phyloP scores from a whole-genome alignment of 2,329 filamentous ascomycete species.

The Botryotinia convoluta region DNA sequence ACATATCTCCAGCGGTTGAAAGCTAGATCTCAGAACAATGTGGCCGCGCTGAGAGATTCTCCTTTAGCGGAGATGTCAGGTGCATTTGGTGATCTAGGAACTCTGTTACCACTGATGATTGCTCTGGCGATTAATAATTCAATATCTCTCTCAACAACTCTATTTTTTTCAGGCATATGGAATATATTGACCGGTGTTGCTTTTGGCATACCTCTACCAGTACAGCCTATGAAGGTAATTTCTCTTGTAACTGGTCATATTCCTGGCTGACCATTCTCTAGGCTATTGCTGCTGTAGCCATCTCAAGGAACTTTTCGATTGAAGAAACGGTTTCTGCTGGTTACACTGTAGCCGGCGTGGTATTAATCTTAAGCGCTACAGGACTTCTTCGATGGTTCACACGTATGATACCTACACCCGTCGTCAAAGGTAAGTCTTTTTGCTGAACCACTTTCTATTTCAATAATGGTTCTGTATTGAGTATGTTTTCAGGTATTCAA shows the following conservation, averaged over 20 bases:
- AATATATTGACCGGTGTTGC: slow-evolving; percentile 78
- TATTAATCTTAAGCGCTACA: slow-evolving; percentile 75
- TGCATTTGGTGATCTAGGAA: slow-evolving; percentile 84
- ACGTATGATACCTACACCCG: slow-evolving; percentile 67
- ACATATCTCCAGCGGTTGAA: background rate
- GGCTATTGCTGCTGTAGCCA: slow-evolving; percentile 89
- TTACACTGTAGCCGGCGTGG: slow-evolving; percentile 69
- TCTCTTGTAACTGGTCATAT: slow-evolving; percentile 1
- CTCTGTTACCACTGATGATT: slow-evolving; percentile 83
- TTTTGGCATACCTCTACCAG: slow-evolving; percentile 87
- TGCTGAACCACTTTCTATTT: background rate
- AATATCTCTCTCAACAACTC: slow-evolving; percentile 77
- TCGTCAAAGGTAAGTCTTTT: slow-evolving; percentile 68
- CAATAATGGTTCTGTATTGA: background rate
- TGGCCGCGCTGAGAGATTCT: slow-evolving; percentile 51
- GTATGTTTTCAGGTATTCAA: slow-evolving; percentile 62
- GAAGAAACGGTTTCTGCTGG: slow-evolving; percentile 79
- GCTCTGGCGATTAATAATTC: slow-evolving; percentile 75
- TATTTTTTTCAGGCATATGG: slow-evolving; percentile 84
- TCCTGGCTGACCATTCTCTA: slow-evolving; percentile 44
- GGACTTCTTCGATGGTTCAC: slow-evolving; percentile 75
- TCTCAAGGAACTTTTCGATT: slow-evolving; percentile 63
- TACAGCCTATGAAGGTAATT: slow-evolving; percentile 75
- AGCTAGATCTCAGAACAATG: slow-evolving; percentile 46
- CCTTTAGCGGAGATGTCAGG: slow-evolving; percentile 80